Base-by-base conservation (phyloP, 805 yeast genomes). In the Lachancea cidri region DNA sequence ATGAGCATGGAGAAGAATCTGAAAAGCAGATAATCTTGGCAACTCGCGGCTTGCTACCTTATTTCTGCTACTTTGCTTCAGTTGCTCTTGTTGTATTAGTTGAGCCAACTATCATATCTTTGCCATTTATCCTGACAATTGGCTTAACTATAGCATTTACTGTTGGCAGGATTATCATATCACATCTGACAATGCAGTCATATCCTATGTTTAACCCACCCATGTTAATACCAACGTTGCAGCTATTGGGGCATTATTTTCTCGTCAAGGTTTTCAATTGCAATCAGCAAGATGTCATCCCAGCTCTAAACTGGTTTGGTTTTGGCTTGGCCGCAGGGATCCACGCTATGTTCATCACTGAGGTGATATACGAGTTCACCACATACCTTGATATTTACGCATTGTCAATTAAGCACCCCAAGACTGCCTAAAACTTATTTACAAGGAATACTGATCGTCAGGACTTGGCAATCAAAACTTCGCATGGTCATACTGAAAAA, bases 111-210 rank as follows among this genome's bases (percentile, higher is more conserved):
- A 66, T 66, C 16, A 66, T 70, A 24, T 48, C 64, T 31, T 58
- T 86, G 33, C 83, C 94, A 25, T 71, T 83, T 49, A 66, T 81
- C 17, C 56, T 83, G 35, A 75, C 89, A 20, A 78, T 85, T 54
- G 94, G 95, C 1, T 71, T 83, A 38, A 74, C 84, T 1, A 65
- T 83, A 50, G 96, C 98, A 1, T 83, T 85, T 55, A 70, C 78
- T 3, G 97, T 91, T n/a, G 97, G 97, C 4, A 77, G 93, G 58
- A 86, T 89, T 47, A 89, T 89, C 54, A 71, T 83, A 42, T 89
- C 86, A 2, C 98, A 89, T 61, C 75, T 91, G 50, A 86, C 96
- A 1, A 66, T 74, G 38, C 95, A 85, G 60, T 64, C 68, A 11
- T 88, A 85, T 71, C 97, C 98, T 36, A 65, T 70, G 58, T 53